Percentiles rank a stretch among this genome's conserved stretches.
Evolutionary conservation across 345 rosid species (phyloP).

Genomic region (Mercurialis annua): DNA sequence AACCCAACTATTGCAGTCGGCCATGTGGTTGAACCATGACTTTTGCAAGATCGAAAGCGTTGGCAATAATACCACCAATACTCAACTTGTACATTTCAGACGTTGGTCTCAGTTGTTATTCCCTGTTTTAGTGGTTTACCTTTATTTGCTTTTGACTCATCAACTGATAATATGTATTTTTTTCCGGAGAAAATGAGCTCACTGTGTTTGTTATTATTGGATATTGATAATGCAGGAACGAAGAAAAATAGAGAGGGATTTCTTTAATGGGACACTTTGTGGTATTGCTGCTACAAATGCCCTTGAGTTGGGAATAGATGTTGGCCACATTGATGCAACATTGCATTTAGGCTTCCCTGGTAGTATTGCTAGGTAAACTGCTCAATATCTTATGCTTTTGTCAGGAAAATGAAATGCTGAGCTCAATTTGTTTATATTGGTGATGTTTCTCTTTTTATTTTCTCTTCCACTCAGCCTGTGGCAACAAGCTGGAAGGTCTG

Average conservation of each 20-base stretch:
- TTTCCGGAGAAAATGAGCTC: neutral
- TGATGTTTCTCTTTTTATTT: neutral
- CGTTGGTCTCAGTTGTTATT: neutral
- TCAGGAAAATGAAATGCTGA: constrained; percentile 8
- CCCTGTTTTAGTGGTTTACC: neutral
- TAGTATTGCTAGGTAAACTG: constrained; percentile 75
- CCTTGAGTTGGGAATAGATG: constrained; percentile 96
- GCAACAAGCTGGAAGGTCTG: constrained; percentile 99
- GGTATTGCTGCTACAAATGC: constrained; percentile 97
- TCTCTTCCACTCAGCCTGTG: constrained; percentile 55
- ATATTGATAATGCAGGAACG: constrained; percentile 52
- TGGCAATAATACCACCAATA: neutral
- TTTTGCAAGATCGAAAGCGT: neutral
- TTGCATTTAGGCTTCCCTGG: constrained; percentile 98
- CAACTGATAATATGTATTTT: neutral
- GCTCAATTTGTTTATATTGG: constrained; percentile 19
- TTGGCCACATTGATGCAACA: constrained; percentile 90
- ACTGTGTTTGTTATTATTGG: constrained; percentile 21
- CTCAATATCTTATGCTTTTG: constrained; percentile 18
- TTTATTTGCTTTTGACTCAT: neutral
- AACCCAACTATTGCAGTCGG: neutral
- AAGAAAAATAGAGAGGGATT: constrained; percentile 76
- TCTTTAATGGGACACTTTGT: constrained; percentile 78
- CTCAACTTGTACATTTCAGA: neutral
- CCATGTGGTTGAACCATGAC: neutral